These are phyloP conservation scores for Knoxdaviesia capensis DNA, from an alignment of 2,329 filamentous ascomycete genomes.

Conservation along the genomic window DNA sequence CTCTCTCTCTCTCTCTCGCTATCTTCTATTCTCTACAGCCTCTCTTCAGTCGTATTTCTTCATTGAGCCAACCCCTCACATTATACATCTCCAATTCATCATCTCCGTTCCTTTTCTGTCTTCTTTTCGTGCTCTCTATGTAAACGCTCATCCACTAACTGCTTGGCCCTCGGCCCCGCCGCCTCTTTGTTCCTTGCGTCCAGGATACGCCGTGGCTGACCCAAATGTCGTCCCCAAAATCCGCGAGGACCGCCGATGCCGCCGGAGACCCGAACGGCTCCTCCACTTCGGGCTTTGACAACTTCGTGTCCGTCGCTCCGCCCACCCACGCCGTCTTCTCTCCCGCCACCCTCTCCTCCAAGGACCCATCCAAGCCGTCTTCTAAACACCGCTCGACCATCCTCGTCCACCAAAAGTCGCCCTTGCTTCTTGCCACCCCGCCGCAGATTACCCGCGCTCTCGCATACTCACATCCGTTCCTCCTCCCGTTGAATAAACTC, in stretches of 20 bases:
- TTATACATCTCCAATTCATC: not conserved
- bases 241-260: slow-evolving; percentile 1
- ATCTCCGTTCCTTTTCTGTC: too few species aligned
- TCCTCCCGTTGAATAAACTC: slow-evolving; percentile 72
- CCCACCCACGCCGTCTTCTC: slow-evolving; percentile 84
- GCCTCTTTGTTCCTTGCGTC: not conserved
- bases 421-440: slow-evolving; percentile 77
- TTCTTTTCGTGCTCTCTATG: not conserved
- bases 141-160: slow-evolving; percentile 1
- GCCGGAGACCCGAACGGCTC: slow-evolving; percentile 3
- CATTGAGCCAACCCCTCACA: not conserved
- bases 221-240: slow-evolving; percentile 7
- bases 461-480: slow-evolving; percentile 87
- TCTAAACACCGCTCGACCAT: slow-evolving; percentile 62
- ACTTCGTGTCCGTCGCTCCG: slow-evolving; percentile 18
- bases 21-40: not conserved
- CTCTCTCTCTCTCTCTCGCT: not conserved
- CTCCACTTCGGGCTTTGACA: slow-evolving; percentile 2
- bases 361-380: slow-evolving; percentile 33
- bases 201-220: slow-evolving; percentile 6
- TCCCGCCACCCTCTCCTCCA: slow-evolving; percentile 47
- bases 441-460: slow-evolving; percentile 86
- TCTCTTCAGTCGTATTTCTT: not conserved
- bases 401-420: slow-evolving; percentile 91
- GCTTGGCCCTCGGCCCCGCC: not conserved